Evolutionary conservation across 139 green algal species (phyloP).

Genomic region (Astrephomene gubernaculifera): DNA sequence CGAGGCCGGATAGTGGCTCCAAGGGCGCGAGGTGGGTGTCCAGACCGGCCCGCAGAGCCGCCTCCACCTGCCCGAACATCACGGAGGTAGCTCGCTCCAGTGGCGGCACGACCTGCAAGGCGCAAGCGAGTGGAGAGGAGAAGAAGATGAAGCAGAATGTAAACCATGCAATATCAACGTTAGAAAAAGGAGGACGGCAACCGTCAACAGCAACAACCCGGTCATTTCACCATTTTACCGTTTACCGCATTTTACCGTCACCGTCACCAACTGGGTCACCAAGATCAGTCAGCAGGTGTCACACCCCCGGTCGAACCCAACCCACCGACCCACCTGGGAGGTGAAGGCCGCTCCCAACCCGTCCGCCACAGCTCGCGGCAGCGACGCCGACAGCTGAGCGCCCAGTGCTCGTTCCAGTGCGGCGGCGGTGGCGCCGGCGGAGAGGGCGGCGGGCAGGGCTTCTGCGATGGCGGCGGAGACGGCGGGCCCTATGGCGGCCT

Average conservation of each 20-base stretch:
- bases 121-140: neutral
- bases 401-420: conserved; percentile 57
- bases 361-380: conserved; percentile 32
- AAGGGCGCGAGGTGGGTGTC: conserved; percentile 68
- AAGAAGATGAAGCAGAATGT: neutral
- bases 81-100: conserved; percentile 78
- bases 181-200: too few species aligned
- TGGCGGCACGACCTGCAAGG: conserved; percentile 79
- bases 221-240: too few species aligned
- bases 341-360: conserved; percentile 20
- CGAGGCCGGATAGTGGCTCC: neutral
- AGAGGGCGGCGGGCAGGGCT: conserved; percentile 58
- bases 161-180: too few species aligned
- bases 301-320: too few species aligned
- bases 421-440: conserved; percentile 7
- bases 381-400: conserved; percentile 35
- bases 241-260: too few species aligned
- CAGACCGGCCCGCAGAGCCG: conserved; percentile 72
- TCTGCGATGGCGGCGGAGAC: conserved; percentile 49
- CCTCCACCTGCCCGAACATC: conserved; percentile 76
- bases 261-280: too few species aligned
- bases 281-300: too few species aligned
- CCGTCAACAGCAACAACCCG: too few species aligned
- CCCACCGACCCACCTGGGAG: neutral
- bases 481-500: conserved; percentile 35